These are phyloP conservation scores for Cryphonectria naterciae DNA, from an alignment of 2,329 filamentous ascomycete species.

Conservation along the genomic window DNA sequence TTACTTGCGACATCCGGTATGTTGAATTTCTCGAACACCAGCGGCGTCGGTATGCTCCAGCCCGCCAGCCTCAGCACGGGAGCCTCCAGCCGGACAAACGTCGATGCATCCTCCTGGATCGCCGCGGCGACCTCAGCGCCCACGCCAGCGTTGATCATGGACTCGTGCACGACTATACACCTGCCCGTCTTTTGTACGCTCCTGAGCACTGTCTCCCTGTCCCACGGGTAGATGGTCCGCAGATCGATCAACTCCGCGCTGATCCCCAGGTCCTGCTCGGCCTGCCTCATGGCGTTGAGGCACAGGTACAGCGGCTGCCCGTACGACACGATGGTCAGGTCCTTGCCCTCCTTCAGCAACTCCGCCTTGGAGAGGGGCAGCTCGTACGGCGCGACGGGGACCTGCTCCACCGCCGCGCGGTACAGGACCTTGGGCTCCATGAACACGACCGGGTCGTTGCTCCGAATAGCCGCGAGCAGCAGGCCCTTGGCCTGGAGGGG, in stretches of 20 bases:
- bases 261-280: slow-evolving; percentile 75
- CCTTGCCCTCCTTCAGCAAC: slow-evolving; percentile 75
- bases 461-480: slow-evolving; percentile 73
- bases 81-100: slow-evolving; percentile 82
- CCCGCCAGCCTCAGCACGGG: slow-evolving; percentile 84
- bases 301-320: slow-evolving; percentile 89
- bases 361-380: slow-evolving; percentile 87
- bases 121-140: slow-evolving; percentile 88
- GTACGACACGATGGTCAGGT: slow-evolving; percentile 85
- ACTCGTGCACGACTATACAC: slow-evolving; percentile 88
- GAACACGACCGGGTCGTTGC: slow-evolving; percentile 88
- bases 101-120: slow-evolving; percentile 76
- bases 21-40: slow-evolving; percentile 80
- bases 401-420: slow-evolving; percentile 87
- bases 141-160: slow-evolving; percentile 87
- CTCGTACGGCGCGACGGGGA: slow-evolving; percentile 79
- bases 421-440: slow-evolving; percentile 95
- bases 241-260: slow-evolving; percentile 86
- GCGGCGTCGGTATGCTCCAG: slow-evolving; percentile 83
- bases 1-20: slow-evolving; percentile 85
- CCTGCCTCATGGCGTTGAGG: slow-evolving; percentile 73
- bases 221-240: slow-evolving; percentile 90
- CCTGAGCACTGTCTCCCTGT: slow-evolving; percentile 75
- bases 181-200: slow-evolving; percentile 88
- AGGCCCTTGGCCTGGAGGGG: slow-evolving; percentile 89